Conservation (phyloP, 768 basidiomycete genomes). For the Boletus sp. region DNA sequence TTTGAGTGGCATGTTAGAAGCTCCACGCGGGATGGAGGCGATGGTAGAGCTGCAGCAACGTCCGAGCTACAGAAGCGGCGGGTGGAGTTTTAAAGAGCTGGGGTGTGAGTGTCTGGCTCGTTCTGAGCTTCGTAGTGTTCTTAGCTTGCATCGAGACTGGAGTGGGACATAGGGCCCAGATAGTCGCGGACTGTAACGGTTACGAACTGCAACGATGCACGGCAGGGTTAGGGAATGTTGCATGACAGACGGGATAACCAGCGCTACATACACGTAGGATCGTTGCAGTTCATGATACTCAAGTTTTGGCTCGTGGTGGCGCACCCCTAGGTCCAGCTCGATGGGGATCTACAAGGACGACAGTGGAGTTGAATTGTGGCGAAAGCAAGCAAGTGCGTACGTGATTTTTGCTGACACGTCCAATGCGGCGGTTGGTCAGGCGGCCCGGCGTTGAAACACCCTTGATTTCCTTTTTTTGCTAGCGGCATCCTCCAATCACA, state of each 20-base stretch:
- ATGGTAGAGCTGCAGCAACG: not conserved
- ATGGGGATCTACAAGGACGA: not conserved
- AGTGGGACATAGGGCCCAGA: not conserved
- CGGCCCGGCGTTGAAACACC: no score
- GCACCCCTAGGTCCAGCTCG: not conserved
- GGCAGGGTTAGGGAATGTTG: not conserved
- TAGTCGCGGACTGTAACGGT: not conserved
- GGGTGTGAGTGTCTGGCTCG: not conserved
- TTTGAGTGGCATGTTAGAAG: constrained; percentile 21
- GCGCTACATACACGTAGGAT: not conserved
- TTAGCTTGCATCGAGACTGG: not conserved
- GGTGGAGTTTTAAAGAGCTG: not conserved
- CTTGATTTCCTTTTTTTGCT: no score
- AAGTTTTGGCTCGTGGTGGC: not conserved
- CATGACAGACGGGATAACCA: not conserved
- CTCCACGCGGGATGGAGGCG: not conserved
- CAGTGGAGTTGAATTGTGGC: not conserved
- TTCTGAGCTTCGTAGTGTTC: not conserved
- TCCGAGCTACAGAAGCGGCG: not conserved
- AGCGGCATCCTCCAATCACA: no score
- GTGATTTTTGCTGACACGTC: constrained; percentile 4
- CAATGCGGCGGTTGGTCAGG: not conserved
- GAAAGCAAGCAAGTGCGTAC: not conserved
- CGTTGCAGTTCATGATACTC: not conserved
- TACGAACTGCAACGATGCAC: constrained; percentile 13